A percentile compares a stretch with the other conserved stretches of the same genome.
phyloP scores from a whole-genome alignment of 176 grass and related monocot species.

The Elymus sibiricus region DNA sequence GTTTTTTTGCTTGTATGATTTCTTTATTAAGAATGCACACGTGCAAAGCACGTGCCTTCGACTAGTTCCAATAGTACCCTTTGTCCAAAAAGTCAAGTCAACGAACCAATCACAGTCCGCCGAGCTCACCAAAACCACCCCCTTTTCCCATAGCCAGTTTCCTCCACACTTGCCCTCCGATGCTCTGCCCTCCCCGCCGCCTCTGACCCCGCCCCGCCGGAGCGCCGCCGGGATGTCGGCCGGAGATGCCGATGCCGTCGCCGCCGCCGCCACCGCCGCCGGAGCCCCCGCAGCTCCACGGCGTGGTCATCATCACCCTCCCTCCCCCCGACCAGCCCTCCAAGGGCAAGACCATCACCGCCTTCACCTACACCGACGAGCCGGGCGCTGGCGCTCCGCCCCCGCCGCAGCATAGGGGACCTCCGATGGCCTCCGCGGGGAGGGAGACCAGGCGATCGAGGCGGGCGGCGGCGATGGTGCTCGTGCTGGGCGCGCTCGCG shows the following conservation, averaged over 20 bases:
- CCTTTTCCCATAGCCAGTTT: constrained; percentile 3
- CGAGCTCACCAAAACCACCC: constrained; percentile 8
- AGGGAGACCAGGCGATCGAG: constrained; percentile 5
- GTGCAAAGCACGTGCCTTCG: too few species aligned
- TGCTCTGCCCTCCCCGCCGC: constrained; percentile 28
- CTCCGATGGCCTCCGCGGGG: not conserved
- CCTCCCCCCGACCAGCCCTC: constrained; percentile 85
- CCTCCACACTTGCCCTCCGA: constrained; percentile 19
- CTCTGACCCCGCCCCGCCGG: constrained; percentile 26
- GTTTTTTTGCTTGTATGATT: too few species aligned
- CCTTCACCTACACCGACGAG: constrained; percentile 79
- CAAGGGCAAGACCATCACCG: constrained; percentile 97
- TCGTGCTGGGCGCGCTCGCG: constrained; percentile 42
- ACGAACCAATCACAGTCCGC: constrained; percentile 6
- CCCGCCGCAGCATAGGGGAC: not conserved
- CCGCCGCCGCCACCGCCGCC: not conserved
- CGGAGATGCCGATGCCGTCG: constrained; percentile 30
- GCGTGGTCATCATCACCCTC: constrained; percentile 93
- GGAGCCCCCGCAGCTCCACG: constrained; percentile 51
- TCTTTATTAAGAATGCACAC: too few species aligned
- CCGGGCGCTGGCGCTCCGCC: not conserved
- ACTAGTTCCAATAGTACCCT: not conserved
- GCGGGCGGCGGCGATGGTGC: constrained; percentile 3
- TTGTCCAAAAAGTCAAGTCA: constrained; percentile 18
- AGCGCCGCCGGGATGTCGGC: constrained; percentile 23